Percentiles rank a stretch among this genome's conserved stretches.
Evolutionary conservation across 2,329 filamentous ascomycete genomes (phyloP).

Genomic region (Zymoseptoria brevis): DNA sequence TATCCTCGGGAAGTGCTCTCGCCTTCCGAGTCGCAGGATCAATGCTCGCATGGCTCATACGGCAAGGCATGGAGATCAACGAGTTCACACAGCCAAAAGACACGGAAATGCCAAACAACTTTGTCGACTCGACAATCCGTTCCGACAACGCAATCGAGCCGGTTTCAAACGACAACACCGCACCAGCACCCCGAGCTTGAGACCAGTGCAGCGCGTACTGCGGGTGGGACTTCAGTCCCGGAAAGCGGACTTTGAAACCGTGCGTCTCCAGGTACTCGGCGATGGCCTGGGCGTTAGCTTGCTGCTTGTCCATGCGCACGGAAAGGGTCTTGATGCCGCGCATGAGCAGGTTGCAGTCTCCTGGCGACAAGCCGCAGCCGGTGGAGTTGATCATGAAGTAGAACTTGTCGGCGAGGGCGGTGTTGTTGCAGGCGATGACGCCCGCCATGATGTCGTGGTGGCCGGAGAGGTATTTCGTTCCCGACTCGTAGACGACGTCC

Average conservation of each 20-base stretch:
- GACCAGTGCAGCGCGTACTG: constrained; percentile 96
- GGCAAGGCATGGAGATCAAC: constrained; percentile 97
- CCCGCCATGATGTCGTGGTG: constrained; percentile 99
- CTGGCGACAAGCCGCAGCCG: constrained; percentile 86
- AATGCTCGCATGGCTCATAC: constrained; percentile 98
- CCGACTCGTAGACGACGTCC: constrained; percentile 94
- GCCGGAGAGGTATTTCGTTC: constrained; percentile 94
- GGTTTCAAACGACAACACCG: constrained; percentile 92
- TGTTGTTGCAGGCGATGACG: constrained; percentile 84
- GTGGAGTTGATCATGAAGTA: constrained; percentile 97
- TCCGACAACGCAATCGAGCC: constrained; percentile 77
- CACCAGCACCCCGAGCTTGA: constrained; percentile 88
- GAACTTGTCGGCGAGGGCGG: constrained; percentile 73
- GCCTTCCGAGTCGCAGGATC: constrained; percentile 87
- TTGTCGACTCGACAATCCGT: constrained; percentile 86
- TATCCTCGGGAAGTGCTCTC: constrained; percentile 89
- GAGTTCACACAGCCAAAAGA: constrained; percentile 98
- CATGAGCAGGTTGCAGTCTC: constrained; percentile 93
- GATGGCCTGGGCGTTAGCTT: constrained; percentile 82
- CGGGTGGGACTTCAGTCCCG: constrained; percentile 85
- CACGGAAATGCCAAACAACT: constrained; percentile 90
- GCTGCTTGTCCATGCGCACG: constrained; percentile 98
- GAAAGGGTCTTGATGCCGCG: constrained; percentile 92
- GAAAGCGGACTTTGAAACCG: constrained; percentile 92
- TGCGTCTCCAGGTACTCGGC: constrained; percentile 84